These are phyloP conservation scores for Corrigiola litoralis DNA, from an alignment of 179 eudicot species.

Conservation along the genomic window DNA sequence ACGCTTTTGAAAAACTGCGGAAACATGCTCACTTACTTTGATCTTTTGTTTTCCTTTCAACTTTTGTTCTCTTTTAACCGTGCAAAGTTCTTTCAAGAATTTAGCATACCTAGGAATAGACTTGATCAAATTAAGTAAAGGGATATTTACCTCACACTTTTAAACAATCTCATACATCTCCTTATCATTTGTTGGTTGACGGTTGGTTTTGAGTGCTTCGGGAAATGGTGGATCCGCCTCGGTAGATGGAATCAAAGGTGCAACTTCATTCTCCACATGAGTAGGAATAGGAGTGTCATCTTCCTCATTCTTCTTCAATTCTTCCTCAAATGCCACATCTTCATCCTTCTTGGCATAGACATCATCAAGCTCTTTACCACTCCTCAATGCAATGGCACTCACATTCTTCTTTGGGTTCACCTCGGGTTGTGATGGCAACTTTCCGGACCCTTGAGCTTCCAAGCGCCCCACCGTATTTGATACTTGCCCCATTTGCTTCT, in stretches of 20 bases:
- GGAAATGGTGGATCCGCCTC: neutral
- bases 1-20: neutral
- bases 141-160: neutral
- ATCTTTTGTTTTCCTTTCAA: neutral
- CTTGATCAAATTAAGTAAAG: neutral
- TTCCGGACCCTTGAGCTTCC: neutral
- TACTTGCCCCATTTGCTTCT: neutral
- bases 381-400: neutral
- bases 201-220: neutral
- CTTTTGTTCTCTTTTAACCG: neutral
- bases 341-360: neutral
- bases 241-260: neutral
- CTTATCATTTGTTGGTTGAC: neutral
- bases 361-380: neutral
- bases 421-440: neutral
- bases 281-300: neutral
- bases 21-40: neutral
- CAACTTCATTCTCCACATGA: neutral
- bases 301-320: neutral
- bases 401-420: neutral
- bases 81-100: constrained; percentile 1
- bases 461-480: neutral
- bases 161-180: neutral
- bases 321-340: neutral
- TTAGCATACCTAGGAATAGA: constrained; percentile 1